A percentile compares a stretch with the other conserved stretches of the same genome.
phyloP scores from a whole-genome alignment of 1,139 yeast species.

The Kluyveromyces sp. region DNA sequence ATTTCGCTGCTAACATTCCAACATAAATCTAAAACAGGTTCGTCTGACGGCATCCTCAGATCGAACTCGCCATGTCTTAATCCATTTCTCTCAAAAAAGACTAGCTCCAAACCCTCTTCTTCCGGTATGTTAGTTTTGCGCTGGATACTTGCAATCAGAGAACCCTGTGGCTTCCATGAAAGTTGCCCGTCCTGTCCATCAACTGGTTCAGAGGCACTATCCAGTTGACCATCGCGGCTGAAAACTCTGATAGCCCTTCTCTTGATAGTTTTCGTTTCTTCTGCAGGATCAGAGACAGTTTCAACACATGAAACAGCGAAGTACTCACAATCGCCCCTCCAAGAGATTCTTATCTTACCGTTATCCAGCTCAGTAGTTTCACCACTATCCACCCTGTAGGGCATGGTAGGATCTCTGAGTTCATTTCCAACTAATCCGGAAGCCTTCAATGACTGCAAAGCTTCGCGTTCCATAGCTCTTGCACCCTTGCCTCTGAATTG shows the following conservation, averaged over 20 bases:
- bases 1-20: conserved; percentile 87
- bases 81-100: conserved; percentile 91
- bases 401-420: conserved; percentile 90
- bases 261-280: conserved; percentile 36
- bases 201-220: conserved; percentile 85
- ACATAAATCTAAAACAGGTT: conserved; percentile 44
- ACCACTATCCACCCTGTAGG: conserved; percentile 66
- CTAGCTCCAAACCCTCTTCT: conserved; percentile 40
- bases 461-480: conserved; percentile 66
- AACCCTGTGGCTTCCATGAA: conserved; percentile 90
- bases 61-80: conserved; percentile 83
- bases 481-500: conserved; percentile 95
- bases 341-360: conserved; percentile 47
- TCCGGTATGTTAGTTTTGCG: conserved; percentile 35
- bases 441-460: conserved; percentile 43
- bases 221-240: conserved; percentile 68
- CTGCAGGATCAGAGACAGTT: conserved; percentile 28
- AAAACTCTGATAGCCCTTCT: conserved; percentile 84
- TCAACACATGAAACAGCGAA: conserved; percentile 67
- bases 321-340: conserved; percentile 95
- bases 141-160: conserved; percentile 77
- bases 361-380: conserved; percentile 48
- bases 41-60: conserved; percentile 52
- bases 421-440: conserved; percentile 60
- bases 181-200: conserved; percentile 68